Percentiles rank a stretch among this genome's conserved stretches.
Conservation (phyloP, 2,329 filamentous ascomycete species). For the Apiospora marii region DNA sequence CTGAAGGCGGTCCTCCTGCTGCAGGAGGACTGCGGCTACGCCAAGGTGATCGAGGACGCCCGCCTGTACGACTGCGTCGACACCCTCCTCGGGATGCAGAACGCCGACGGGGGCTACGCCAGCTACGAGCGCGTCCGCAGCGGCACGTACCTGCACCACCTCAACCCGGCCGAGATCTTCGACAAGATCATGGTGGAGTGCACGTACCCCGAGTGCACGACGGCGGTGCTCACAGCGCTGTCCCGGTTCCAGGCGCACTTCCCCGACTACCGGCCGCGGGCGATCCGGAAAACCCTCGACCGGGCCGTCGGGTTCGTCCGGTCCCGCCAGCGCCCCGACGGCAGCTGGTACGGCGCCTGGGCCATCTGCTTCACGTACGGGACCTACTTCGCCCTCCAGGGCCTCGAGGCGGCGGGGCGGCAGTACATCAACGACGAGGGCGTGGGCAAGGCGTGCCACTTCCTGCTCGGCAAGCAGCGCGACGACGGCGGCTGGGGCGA, state of each 20-base stretch:
- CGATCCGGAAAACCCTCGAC: background rate
- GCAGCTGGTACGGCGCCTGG: slow-evolving; percentile 16
- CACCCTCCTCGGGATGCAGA: background rate
- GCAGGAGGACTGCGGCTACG: background rate
- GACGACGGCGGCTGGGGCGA: slow-evolving; percentile 12
- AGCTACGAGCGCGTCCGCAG: background rate
- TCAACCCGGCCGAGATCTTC: background rate
- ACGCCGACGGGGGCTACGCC: background rate
- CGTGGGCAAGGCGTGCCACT: background rate
- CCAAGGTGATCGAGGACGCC: background rate
- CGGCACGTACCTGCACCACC: background rate
- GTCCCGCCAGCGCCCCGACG: background rate
- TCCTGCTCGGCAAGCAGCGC: background rate
- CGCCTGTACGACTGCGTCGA: background rate
- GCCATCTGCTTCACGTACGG: background rate
- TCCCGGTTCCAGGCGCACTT: background rate
- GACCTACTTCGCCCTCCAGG: background rate
- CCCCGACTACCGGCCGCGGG: background rate
- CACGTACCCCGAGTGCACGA: slow-evolving; percentile 1
- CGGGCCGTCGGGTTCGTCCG: background rate
- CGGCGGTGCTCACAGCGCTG: background rate
- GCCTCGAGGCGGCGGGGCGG: background rate
- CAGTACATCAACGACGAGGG: background rate
- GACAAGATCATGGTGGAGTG: slow-evolving; percentile 4
- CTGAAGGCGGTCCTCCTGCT: background rate